Percentiles rank a stretch among this genome's conserved stretches.
Evolutionary conservation across 192 early-diverging fungal species (phyloP).

Genomic region (Gigaspora rosea): DNA sequence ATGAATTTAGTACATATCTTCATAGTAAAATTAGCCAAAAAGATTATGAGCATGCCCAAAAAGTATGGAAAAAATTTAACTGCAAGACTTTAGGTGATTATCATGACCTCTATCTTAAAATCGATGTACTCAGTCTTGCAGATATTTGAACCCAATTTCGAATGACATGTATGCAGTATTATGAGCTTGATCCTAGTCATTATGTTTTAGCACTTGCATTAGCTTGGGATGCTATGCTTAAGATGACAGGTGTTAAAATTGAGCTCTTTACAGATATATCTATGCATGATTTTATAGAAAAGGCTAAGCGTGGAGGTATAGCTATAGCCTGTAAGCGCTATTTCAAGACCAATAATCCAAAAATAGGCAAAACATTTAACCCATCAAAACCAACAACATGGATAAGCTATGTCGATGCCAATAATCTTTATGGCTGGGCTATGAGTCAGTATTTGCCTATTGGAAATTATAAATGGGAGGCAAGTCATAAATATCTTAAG

Average conservation of each 20-base stretch:
- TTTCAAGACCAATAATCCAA: constrained; percentile 13
- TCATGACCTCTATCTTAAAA: too few relatives aligned
- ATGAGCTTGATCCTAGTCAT: too few relatives aligned
- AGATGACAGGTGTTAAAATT: neutral
- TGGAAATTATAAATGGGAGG: constrained; percentile 10
- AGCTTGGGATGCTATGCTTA: neutral
- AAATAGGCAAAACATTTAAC: neutral
- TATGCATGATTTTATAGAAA: constrained; percentile 19
- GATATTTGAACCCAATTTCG: too few relatives aligned
- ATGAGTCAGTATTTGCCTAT: constrained; percentile 22
- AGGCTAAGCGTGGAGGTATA: neutral
- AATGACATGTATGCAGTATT: too few relatives aligned
- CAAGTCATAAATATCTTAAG: neutral
- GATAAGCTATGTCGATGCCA: neutral
- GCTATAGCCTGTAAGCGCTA: neutral
- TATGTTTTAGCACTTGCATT: neutral
- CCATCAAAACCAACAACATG: constrained; percentile 7
- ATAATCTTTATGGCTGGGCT: constrained; percentile 10
- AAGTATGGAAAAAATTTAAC: neutral
- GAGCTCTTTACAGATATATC: constrained; percentile 10
- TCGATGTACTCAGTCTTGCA: too few relatives aligned
- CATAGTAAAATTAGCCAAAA: neutral
- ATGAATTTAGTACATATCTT: neutral
- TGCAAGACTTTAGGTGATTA: neutral
- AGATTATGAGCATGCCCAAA: too few relatives aligned